Evolutionary conservation across 352 stramenopile genomes (phyloP).

Genomic region (Phytophthora kernoviae): DNA sequence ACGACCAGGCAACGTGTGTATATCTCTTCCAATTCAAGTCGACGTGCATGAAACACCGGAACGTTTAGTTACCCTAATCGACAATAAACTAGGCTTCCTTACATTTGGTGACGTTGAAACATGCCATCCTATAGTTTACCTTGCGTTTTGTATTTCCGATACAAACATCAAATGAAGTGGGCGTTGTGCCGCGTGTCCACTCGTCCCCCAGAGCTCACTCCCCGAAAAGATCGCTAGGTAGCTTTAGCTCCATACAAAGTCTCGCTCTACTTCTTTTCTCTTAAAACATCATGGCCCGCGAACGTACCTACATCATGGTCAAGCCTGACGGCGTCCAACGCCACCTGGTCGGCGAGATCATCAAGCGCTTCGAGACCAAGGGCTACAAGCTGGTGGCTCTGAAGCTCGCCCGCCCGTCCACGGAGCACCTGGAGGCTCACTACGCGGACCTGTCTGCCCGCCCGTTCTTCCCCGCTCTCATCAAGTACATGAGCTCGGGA

Average conservation of each 20-base stretch:
- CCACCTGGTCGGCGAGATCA: constrained; percentile 94
- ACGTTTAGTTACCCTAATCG: no score
- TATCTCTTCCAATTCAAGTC: no score
- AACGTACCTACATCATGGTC: constrained; percentile 95
- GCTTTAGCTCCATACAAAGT: constrained; percentile 29
- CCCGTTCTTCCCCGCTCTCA: constrained; percentile 92
- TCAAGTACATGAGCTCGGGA: constrained; percentile 92
- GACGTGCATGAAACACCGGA: no score
- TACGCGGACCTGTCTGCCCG: constrained; percentile 93
- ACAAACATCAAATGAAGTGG: background rate
- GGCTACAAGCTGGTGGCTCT: constrained; percentile 95
- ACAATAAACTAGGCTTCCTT: no score
- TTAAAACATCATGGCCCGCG: constrained; percentile 85
- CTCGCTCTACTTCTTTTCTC: no score
- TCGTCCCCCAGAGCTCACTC: constrained; percentile 19
- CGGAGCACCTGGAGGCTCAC: constrained; percentile 92
- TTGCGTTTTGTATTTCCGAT: background rate
- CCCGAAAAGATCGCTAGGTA: constrained; percentile 27
- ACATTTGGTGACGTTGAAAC: no score
- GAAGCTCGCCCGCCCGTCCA: constrained; percentile 93
- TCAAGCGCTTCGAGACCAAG: constrained; percentile 95
- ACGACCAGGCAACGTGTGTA: background rate
- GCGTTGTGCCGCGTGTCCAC: constrained; percentile 1
- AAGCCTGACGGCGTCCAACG: constrained; percentile 96
- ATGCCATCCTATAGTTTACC: no score